A percentile compares a stretch with the other conserved stretches of the same genome.
Evolutionary conservation across 495 filamentous ascomycete genomes (phyloP).

Genomic region (Podospora sp.): DNA sequence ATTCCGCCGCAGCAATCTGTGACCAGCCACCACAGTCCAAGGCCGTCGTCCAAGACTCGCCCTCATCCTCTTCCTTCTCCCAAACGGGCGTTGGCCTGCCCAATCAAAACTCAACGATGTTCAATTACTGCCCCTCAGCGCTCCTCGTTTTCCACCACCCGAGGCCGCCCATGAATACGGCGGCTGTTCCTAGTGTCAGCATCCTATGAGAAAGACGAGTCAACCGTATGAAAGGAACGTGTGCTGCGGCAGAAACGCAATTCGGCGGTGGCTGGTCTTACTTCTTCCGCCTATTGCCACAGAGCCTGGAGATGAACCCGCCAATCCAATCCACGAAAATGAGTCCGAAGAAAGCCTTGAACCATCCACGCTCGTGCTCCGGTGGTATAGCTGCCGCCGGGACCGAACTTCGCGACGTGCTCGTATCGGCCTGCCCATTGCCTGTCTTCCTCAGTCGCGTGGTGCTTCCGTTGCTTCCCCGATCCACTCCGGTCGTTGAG

Average conservation of each 20-base stretch:
- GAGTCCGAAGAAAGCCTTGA: slow-evolving; percentile 32
- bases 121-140: neutral
- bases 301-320: slow-evolving; percentile 32
- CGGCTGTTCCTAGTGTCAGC: slow-evolving; percentile 24
- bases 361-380: slow-evolving; percentile 28
- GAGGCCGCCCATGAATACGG: slow-evolving; percentile 17
- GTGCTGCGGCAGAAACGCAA: slow-evolving; percentile 3
- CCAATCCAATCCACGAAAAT: slow-evolving; percentile 39
- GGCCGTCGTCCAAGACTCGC: neutral
- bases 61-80: neutral
- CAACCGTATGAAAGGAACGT: slow-evolving; percentile 22
- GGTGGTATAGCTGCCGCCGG: slow-evolving; percentile 18
- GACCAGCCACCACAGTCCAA: neutral
- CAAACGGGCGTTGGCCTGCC: neutral
- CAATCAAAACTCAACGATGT: too few species aligned
- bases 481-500: neutral
- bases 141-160: slow-evolving; percentile 21
- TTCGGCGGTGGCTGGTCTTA: slow-evolving; percentile 22
- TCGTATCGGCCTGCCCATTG: slow-evolving; percentile 8
- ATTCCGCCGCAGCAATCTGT: neutral
- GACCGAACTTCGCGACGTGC: slow-evolving; percentile 17
- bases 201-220: slow-evolving; percentile 25
- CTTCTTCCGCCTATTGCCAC: slow-evolving; percentile 28
- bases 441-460: slow-evolving; percentile 22
- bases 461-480: neutral